A percentile compares a stretch with the other conserved stretches of the same genome.
phyloP scores from a whole-genome alignment of 2,329 filamentous ascomycete species.

The Beauveria sp. region DNA sequence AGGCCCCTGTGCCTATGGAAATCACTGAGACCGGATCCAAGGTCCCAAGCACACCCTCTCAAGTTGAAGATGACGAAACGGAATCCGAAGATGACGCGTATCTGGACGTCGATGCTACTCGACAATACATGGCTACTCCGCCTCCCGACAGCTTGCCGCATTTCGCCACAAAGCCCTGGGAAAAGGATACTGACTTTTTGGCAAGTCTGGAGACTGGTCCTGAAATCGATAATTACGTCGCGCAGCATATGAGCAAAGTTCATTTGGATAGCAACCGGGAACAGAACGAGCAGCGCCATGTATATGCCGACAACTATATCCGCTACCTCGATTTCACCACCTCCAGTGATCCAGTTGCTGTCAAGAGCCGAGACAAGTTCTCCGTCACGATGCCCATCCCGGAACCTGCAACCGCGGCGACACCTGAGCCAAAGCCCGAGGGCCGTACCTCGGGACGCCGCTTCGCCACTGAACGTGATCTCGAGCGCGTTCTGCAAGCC shows the following conservation, averaged over 20 bases:
- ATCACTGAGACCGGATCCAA: slow-evolving; percentile 25
- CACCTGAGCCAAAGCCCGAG: slow-evolving; percentile 51
- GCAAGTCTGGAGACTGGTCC: slow-evolving; percentile 33
- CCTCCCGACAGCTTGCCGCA: slow-evolving; percentile 46
- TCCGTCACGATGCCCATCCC: slow-evolving; percentile 30
- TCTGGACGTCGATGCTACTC: slow-evolving; percentile 40
- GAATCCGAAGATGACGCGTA: slow-evolving; percentile 48
- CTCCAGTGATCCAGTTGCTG: slow-evolving; percentile 46
- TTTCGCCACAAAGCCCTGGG: slow-evolving; percentile 39
- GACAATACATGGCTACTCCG: slow-evolving; percentile 46
- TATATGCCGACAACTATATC: slow-evolving; percentile 42
- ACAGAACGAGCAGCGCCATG: slow-evolving; percentile 31
- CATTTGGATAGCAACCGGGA: slow-evolving; percentile 27
- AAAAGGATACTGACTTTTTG: slow-evolving; percentile 38
- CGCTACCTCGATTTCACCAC: slow-evolving; percentile 48
- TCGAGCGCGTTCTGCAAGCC: slow-evolving; percentile 64
- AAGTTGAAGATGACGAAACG: slow-evolving; percentile 43
- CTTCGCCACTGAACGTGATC: slow-evolving; percentile 64
- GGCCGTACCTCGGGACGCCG: slow-evolving; percentile 45
- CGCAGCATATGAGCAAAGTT: slow-evolving; percentile 36
- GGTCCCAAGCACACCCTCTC: slow-evolving; percentile 40
- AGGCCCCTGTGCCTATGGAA: slow-evolving; percentile 18
- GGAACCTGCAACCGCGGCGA: slow-evolving; percentile 27
- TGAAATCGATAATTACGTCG: slow-evolving; percentile 37
- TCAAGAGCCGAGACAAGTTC: slow-evolving; percentile 49